phyloP scores from a whole-genome alignment of 108 stramenopile species.

The Licmophora abbreviata region DNA sequence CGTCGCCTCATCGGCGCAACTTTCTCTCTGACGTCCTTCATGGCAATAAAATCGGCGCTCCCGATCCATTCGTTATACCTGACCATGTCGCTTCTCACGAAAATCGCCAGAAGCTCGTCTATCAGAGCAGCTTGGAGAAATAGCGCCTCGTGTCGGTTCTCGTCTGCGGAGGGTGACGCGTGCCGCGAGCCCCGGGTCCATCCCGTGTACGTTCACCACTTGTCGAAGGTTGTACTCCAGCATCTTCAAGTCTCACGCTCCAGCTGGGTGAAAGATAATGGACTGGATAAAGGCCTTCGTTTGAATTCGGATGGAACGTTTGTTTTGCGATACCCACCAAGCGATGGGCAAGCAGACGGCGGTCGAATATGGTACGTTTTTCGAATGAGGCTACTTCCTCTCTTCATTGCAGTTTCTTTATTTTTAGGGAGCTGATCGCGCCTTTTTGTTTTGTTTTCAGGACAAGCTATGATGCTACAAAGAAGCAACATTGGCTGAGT shows the following conservation, averaged over 20 bases:
- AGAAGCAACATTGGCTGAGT: constrained; percentile 51
- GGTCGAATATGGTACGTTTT: constrained; percentile 14
- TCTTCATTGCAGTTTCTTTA: not conserved
- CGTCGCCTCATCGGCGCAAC: too few relatives aligned
- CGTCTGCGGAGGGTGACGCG: too few relatives aligned
- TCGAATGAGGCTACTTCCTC: not conserved
- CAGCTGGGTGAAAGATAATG: constrained; percentile 28
- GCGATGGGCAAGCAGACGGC: not conserved
- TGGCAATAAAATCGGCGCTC: too few relatives aligned
- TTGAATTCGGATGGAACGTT: constrained; percentile 56
- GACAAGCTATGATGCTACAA: constrained; percentile 49
- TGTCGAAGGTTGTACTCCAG: constrained; percentile 47
- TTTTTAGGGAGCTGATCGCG: not conserved
- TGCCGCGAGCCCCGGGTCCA: constrained; percentile 3
- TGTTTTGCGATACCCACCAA: constrained; percentile 32
- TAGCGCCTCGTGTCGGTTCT: too few relatives aligned
- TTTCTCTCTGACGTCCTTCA: too few relatives aligned
- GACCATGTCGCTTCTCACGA: too few relatives aligned
- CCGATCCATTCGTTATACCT: too few relatives aligned
- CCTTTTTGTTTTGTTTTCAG: constrained; percentile 7
- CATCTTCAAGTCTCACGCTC: constrained; percentile 42
- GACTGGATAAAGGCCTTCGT: constrained; percentile 35
- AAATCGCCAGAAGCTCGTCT: too few relatives aligned
- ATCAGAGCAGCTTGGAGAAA: too few relatives aligned
- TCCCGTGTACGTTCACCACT: constrained; percentile 50